phyloP scores from a whole-genome alignment of 192 early-diverging fungal genomes.

The Backusella macrospora region DNA sequence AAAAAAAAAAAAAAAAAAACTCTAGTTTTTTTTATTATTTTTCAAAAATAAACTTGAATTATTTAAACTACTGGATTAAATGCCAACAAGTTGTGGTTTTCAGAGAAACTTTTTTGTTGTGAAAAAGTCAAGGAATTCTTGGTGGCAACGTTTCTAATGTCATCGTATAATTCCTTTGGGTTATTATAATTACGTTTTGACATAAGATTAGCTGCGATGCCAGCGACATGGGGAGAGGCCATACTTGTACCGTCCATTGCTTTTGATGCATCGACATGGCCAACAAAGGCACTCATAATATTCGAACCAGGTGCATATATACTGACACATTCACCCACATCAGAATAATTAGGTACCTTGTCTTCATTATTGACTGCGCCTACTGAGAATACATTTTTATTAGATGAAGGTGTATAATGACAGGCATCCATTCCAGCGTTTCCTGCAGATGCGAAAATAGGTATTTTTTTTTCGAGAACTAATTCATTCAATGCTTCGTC shows the following conservation, averaged over 20 bases:
- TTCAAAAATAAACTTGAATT: too few relatives aligned
- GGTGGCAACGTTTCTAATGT: constrained; percentile 20
- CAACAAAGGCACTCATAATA: constrained; percentile 50
- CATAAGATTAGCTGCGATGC: constrained; percentile 48
- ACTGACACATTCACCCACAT: constrained; percentile 59
- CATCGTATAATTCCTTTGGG: constrained; percentile 40
- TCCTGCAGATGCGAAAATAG: constrained; percentile 62
- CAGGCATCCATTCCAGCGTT: constrained; percentile 64
- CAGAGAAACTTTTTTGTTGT: background rate
- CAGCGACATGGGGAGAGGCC: constrained; percentile 53
- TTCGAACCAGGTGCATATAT: constrained; percentile 64
- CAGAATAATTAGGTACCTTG: constrained; percentile 49
- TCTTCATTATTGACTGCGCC: constrained; percentile 49
- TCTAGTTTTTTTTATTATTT: too few relatives aligned
- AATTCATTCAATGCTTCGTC: constrained; percentile 44
- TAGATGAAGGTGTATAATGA: constrained; percentile 53
- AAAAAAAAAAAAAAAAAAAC: constrained; percentile 11
- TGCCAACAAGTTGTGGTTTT: background rate
- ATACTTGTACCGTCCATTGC: constrained; percentile 56
- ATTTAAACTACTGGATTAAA: constrained; percentile 3
- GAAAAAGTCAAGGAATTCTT: constrained; percentile 19
- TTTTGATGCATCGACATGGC: constrained; percentile 18
- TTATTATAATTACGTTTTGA: constrained; percentile 26
- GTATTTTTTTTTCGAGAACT: constrained; percentile 42
- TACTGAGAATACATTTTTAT: constrained; percentile 46